phyloP scores from a whole-genome alignment of 1,284 basidiomycete species.

The Ceratobasidium sp. region DNA sequence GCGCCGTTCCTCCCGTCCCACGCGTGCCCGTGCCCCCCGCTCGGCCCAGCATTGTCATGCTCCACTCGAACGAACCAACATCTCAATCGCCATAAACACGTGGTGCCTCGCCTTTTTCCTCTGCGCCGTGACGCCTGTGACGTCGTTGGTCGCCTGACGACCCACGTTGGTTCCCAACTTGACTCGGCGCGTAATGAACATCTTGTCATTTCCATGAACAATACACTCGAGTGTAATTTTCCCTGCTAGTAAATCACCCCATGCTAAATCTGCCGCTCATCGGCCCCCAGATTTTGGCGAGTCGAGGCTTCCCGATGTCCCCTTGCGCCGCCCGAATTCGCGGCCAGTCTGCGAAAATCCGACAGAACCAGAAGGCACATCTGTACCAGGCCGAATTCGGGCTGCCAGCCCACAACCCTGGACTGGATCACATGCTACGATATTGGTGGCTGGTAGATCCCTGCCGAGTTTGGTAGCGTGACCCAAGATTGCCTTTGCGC shows the following conservation, averaged over 20 bases:
- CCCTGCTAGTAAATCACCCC: background rate
- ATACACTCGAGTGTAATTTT: background rate
- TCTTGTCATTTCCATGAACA: background rate
- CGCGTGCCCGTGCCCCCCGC: background rate
- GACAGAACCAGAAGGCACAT: background rate
- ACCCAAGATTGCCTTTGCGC: slow-evolving; percentile 1
- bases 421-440: background rate
- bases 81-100: background rate
- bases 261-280: background rate
- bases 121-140: background rate
- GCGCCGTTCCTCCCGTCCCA: slow-evolving; percentile 37
- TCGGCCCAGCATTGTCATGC: slow-evolving; percentile 26
- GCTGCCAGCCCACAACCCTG: slow-evolving; percentile 1
- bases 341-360: background rate
- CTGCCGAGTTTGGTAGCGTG: background rate
- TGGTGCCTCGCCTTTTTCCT: background rate
- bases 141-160: slow-evolving; percentile 18
- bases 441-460: slow-evolving; percentile 5
- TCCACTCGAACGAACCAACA: background rate
- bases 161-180: background rate
- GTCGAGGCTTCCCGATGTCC: background rate
- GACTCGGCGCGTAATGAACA: slow-evolving; percentile 1
- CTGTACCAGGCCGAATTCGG: slow-evolving; percentile 1
- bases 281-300: background rate
- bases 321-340: background rate